Evolutionary conservation across 2,329 filamentous ascomycete genomes (phyloP).

Genomic region (Tetracladium maxilliforme): DNA sequence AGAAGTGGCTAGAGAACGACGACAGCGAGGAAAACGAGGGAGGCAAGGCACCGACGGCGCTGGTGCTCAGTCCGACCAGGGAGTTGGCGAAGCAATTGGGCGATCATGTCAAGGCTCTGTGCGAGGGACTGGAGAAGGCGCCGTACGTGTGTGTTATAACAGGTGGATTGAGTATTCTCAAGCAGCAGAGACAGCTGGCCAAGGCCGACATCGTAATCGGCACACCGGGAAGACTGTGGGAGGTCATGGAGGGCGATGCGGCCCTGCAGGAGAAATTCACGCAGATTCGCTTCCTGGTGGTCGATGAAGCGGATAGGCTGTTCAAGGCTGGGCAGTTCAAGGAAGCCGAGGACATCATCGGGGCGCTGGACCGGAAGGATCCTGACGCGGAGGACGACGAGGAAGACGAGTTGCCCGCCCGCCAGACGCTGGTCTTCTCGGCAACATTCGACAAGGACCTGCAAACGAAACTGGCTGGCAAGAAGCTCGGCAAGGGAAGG

Average conservation of each 20-base stretch:
- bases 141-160: constrained; percentile 79
- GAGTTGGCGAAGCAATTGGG: constrained; percentile 88
- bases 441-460: constrained; percentile 87
- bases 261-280: constrained; percentile 58
- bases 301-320: constrained; percentile 88
- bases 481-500: constrained; percentile 24
- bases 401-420: constrained; percentile 26
- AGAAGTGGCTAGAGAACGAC: constrained; percentile 53
- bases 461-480: constrained; percentile 80
- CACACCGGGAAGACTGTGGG: constrained; percentile 88
- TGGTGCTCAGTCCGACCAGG: constrained; percentile 82
- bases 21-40: constrained; percentile 23
- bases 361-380: constrained; percentile 55
- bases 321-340: constrained; percentile 91
- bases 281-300: constrained; percentile 65
- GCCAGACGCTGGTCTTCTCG: constrained; percentile 92
- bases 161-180: constrained; percentile 84
- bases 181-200: constrained; percentile 74
- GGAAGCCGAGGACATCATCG: constrained; percentile 79
- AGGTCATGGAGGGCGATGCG: constrained; percentile 67
- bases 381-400: constrained; percentile 31
- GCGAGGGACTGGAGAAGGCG: constrained; percentile 39
- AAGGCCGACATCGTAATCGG: constrained; percentile 86
- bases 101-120: constrained; percentile 67
- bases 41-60: constrained; percentile 44